phyloP scores from a whole-genome alignment of 129 eudicot species.

The Centrapalus pauciflorus region DNA sequence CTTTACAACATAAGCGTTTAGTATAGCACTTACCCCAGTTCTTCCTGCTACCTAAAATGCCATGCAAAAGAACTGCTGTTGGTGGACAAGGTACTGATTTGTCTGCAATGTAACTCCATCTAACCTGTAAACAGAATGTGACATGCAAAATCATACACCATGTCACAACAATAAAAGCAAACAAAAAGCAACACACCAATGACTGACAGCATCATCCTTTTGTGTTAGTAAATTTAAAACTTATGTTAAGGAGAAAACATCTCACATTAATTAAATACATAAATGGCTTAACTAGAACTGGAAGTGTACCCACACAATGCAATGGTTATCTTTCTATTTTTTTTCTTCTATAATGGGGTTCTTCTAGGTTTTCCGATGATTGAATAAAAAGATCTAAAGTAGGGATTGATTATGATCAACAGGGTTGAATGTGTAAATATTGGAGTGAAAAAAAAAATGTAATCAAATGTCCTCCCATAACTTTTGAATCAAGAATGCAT shows the following conservation, averaged over 20 bases:
- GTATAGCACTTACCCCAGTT: slow-evolving; percentile 73
- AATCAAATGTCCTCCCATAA: too few relatives aligned
- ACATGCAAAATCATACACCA: slow-evolving; percentile 6
- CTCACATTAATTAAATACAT: background rate
- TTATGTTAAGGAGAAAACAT: background rate
- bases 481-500: too few relatives aligned
- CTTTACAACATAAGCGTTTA: background rate
- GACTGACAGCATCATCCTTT: background rate
- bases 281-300: background rate
- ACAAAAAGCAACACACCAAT: background rate
- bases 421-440: too few relatives aligned
- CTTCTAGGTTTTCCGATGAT: too few relatives aligned
- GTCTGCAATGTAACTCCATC: slow-evolving; percentile 88
- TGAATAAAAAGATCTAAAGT: too few relatives aligned
- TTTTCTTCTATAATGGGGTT: too few relatives aligned
- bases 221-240: too few relatives aligned
- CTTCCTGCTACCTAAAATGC: slow-evolving; percentile 94
- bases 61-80: slow-evolving; percentile 94
- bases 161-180: background rate
- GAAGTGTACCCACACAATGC: too few relatives aligned
- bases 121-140: slow-evolving; percentile 50
- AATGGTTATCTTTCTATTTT: too few relatives aligned
- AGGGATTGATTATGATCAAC: too few relatives aligned
- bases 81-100: slow-evolving; percentile 72
- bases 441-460: too few relatives aligned